phyloP scores from a whole-genome alignment of 2,329 filamentous ascomycete genomes.

The Ascosphaera aggregata region DNA sequence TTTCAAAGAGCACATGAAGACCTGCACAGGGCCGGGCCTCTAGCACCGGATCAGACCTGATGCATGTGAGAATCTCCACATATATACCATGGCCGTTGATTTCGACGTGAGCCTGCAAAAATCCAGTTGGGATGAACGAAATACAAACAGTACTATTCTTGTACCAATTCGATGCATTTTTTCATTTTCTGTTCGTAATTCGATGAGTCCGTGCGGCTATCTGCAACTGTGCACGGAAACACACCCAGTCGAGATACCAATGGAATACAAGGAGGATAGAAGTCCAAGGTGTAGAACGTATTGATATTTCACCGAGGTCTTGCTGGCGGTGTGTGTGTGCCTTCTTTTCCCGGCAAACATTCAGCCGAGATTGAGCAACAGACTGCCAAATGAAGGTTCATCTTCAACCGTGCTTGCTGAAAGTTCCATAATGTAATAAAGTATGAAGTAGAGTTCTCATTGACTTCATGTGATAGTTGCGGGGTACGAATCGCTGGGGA shows the following conservation, averaged over 20 bases:
- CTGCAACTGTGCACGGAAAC: not conserved
- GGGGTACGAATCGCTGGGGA: not conserved
- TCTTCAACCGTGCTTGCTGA: not conserved
- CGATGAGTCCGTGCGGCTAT: not conserved
- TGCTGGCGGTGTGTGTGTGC: not conserved
- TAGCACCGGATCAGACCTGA: not conserved
- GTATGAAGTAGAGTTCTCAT: not conserved
- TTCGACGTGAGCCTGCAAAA: not conserved
- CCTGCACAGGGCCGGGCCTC: not conserved
- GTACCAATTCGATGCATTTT: not conserved
- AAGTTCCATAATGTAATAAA: not conserved
- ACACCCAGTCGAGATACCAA: not conserved
- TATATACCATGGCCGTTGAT: not conserved
- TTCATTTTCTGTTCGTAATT: not conserved
- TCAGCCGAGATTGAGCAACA: not conserved
- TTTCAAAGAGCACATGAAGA: not conserved
- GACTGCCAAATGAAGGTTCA: not conserved
- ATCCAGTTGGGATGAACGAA: not conserved
- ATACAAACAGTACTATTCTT: not conserved
- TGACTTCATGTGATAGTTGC: not conserved
- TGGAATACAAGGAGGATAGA: not conserved
- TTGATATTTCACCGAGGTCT: not conserved
- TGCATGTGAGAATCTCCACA: not conserved
- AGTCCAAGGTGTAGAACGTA: not conserved
- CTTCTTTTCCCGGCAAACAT: not conserved